A percentile compares a stretch with the other conserved stretches of the same genome.
phyloP scores from a whole-genome alignment of 2,329 filamentous ascomycete species.

The Colletotrichum eremochloae region DNA sequence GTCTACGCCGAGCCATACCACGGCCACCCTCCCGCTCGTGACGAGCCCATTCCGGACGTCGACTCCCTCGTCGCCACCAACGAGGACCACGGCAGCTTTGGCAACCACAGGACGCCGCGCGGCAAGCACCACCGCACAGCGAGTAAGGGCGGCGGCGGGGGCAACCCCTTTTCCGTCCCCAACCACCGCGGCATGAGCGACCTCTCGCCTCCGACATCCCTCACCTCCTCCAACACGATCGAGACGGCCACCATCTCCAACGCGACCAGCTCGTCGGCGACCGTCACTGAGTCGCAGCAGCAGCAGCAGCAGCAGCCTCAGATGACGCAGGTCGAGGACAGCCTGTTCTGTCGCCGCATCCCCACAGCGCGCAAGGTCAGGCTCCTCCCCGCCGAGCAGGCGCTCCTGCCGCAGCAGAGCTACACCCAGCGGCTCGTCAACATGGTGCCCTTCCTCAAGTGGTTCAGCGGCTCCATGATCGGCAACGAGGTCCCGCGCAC shows the following conservation, averaged over 20 bases:
- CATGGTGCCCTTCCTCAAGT: conserved; percentile 77
- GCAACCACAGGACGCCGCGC: conserved; percentile 44
- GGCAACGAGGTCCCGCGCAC: conserved; percentile 80
- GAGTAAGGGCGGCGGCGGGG: conserved; percentile 46
- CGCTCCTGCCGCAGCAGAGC: conserved; percentile 77
- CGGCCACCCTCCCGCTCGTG: conserved; percentile 72
- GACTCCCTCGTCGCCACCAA: conserved; percentile 55
- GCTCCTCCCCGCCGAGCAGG: conserved; percentile 77
- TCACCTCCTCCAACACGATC: conserved; percentile 67
- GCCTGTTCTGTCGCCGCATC: conserved; percentile 71
- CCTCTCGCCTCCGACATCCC: conserved; percentile 60
- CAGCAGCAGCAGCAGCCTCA: conserved; percentile 31
- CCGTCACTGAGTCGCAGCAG: conserved; percentile 53
- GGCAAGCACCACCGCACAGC: conserved; percentile 43
- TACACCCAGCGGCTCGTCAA: conserved; percentile 73
- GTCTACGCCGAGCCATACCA: conserved; percentile 80
- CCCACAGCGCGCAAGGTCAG: conserved; percentile 75
- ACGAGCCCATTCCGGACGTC: conserved; percentile 72
- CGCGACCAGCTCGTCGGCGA: conserved; percentile 56
- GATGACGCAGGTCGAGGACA: conserved; percentile 50
- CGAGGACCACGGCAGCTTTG: conserved; percentile 46
- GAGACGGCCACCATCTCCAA: conserved; percentile 67
- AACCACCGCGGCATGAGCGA: conserved; percentile 52
- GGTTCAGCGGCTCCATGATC: conserved; percentile 80
- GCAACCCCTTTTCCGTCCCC: conserved; percentile 53